Base-by-base conservation (phyloP, 129 eudicot species). In the Logfia minima region DNA sequence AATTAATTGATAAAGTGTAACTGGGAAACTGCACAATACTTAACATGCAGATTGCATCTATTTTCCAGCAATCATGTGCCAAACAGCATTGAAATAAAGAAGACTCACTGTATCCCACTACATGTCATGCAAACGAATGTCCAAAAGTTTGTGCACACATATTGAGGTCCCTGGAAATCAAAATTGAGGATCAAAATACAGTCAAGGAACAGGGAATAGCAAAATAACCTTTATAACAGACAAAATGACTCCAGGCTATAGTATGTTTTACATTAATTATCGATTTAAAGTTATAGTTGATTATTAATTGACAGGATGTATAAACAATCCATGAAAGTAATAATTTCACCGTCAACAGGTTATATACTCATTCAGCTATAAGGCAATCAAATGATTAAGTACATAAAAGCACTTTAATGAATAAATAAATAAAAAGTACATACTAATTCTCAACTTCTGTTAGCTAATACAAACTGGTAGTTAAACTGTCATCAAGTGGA, bases 71-170 rank as follows among this genome's bases (percentile, higher is more conserved):
- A 72, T 70, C 32, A 66, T 26, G 35, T 52, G 74, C 66, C n/a
- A 75, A 55, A 22, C 65, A 70, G 22, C 24, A 53, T 31, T 10
- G 18, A 60, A 18, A 41, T 41, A 62, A 64, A 39, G 41, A 71
- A 52, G 75, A 85, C 98, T 90, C 73, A 93, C 98, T 93, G 98
- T 82, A 93, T 87, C 75, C 98, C 98, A 48, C 98, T 90, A 76
- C 98, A 93, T 2, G 92, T 88, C 84, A 82, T 88, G 81, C 98
- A 93, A 74, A 90, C 76, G 80, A 94, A 94, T 22, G 97, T 94
- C 98, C 96, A 91, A 69, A 94, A 94, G 58, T 86, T 94, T 14
- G 92, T 91, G 87, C 98, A 94, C 29, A 94, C 98, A 60, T 91
- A 94, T 71, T 94, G 98, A 72, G 98, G 97, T 66, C 98, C 98